A percentile compares a stretch with the other conserved stretches of the same genome.
These are phyloP conservation scores for Draba incana DNA, from an alignment of 345 rosid species.

Conservation along the genomic window DNA sequence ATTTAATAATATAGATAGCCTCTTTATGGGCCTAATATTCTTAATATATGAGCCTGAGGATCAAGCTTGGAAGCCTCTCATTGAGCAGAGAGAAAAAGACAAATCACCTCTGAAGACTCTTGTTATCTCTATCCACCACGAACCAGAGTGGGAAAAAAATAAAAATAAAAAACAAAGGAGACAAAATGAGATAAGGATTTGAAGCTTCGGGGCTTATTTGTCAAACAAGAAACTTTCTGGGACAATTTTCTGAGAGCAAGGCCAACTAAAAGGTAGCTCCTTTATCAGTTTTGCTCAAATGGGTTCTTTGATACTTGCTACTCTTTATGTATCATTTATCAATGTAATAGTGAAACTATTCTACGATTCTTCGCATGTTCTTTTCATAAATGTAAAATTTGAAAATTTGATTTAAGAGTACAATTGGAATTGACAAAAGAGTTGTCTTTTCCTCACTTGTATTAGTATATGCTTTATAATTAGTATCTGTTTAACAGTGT, in stretches of 20 bases:
- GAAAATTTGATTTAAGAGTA: too few species aligned
- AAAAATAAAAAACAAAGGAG: not conserved
- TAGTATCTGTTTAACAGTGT: constrained; percentile 10
- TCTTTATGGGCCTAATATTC: not conserved
- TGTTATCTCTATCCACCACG: constrained; percentile 35
- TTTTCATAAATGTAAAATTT: too few species aligned
- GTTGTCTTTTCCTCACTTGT: not conserved
- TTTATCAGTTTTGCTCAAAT: not conserved
- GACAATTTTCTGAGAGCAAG: constrained; percentile 22
- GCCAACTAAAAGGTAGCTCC: constrained; percentile 37
- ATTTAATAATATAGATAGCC: too few species aligned
- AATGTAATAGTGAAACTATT: not conserved
- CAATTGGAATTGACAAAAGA: too few species aligned
- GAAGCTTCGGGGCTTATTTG: constrained; percentile 21
- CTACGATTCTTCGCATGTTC: not conserved
- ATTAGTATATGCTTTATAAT: not conserved
- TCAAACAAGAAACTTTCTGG: constrained; percentile 15
- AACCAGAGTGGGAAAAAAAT: constrained; percentile 17
- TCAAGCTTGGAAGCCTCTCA: not conserved
- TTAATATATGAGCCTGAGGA: not conserved
- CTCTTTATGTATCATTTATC: not conserved
- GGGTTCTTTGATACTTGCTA: constrained; percentile 7
- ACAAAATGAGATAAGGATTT: constrained; percentile 40
- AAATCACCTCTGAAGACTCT: constrained; percentile 5
- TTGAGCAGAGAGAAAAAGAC: constrained; percentile 12